phyloP scores from a whole-genome alignment of 768 basidiomycete genomes.

The Lactarius evosmus region DNA sequence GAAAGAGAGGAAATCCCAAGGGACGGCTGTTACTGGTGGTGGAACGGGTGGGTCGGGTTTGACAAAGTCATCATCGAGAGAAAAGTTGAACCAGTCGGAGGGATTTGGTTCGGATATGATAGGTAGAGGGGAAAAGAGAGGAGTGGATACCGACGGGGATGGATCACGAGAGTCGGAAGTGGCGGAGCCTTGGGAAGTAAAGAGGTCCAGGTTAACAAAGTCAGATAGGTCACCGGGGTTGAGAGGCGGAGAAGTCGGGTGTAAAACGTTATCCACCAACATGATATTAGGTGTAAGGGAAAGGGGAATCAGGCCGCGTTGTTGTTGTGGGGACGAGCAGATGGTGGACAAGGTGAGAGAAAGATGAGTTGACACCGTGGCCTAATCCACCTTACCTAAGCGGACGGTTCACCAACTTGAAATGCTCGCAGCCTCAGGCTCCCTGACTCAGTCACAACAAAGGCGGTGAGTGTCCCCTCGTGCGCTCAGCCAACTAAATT shows the following conservation, averaged over 20 bases:
- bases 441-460: background rate
- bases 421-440: background rate
- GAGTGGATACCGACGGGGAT: slow-evolving; percentile 23
- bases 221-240: slow-evolving; percentile 24
- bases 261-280: slow-evolving; percentile 20
- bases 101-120: slow-evolving; percentile 19
- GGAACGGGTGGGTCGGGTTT: slow-evolving; percentile 34
- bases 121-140: slow-evolving; percentile 27
- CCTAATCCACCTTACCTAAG: slow-evolving; percentile 18
- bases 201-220: slow-evolving; percentile 28
- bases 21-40: slow-evolving; percentile 32
- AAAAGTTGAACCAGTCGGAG: slow-evolving; percentile 32
- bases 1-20: slow-evolving; percentile 43
- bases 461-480: background rate
- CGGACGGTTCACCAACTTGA: too few relatives aligned
- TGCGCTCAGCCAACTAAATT: background rate
- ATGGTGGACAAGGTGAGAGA: slow-evolving; percentile 20
- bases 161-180: slow-evolving; percentile 27
- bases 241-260: slow-evolving; percentile 17
- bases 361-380: slow-evolving; percentile 8
- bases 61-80: slow-evolving; percentile 33
- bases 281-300: slow-evolving; percentile 8
- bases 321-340: slow-evolving; percentile 9
- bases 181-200: slow-evolving; percentile 17
- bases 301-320: background rate